Base-by-base conservation (phyloP, 2,329 filamentous ascomycete genomes). In the Ilyonectria sp. region DNA sequence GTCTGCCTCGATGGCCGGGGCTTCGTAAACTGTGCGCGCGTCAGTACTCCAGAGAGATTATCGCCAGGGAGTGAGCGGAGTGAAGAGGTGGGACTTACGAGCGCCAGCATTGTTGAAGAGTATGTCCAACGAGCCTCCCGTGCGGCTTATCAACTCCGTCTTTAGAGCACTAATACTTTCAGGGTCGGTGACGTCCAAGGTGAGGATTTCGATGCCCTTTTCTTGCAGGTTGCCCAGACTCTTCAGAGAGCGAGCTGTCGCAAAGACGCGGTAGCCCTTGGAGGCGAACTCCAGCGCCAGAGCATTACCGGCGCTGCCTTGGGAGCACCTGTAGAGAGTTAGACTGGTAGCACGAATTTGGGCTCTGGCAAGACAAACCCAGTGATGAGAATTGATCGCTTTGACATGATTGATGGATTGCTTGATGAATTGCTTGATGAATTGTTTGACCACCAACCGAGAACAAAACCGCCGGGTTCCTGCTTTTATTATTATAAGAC, bases 61-160 rank as follows among this genome's bases (percentile, higher is more conserved):
- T 43, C 40, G 40, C 2, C 40, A 43, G 13, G 40, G 9, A 37
- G 35, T 13, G 35, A 7, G 35, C 35, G 35, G 7, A 37, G 35
- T 37, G 35, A 37, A 37, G 33, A 37, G 4, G 33, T 37, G 33
- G 33, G 33, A 58, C 64, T 44, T 35, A 68, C 66, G 31, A 13
- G 49, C 35, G 17, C 64, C 66, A 15, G 66, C 66, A n/a, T 68
- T 68, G 13, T 68, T 68, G 2, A 68, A 56, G 0, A 68, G n/a
- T 23, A 68, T 52, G 17, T 67, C 64, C 6, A 68, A 13, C 3
- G 19, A 21, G 0, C 66, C 66, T 33, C 60, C 58, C 0, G 66
- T 68, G 2, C 66, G 1, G 8, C 47, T 46, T 0, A 1, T 2
- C 0, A 68, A 55, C 35, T 67, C 66, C 13, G 49, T 6, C 4